These are phyloP conservation scores for Aspergillus hortae DNA, from an alignment of 2,329 filamentous ascomycete species.

Conservation along the genomic window DNA sequence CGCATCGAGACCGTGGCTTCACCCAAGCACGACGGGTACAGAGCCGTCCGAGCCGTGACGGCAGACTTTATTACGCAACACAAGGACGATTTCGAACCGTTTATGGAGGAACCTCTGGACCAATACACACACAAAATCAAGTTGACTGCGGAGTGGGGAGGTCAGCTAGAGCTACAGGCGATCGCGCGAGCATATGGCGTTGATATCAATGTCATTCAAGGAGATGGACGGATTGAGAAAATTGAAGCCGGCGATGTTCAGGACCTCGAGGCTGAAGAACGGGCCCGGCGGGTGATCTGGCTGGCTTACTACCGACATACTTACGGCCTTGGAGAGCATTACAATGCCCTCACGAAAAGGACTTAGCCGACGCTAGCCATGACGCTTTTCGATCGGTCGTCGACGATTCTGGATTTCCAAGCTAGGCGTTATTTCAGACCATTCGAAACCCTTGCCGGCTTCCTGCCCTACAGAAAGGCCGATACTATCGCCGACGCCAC, in stretches of 20 bases:
- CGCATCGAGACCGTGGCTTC: slow-evolving; percentile 30
- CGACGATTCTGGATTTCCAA: too few species aligned
- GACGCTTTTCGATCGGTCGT: neutral
- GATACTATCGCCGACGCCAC: slow-evolving; percentile 34
- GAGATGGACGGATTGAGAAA: slow-evolving; percentile 72
- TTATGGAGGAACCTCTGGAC: slow-evolving; percentile 76
- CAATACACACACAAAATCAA: slow-evolving; percentile 72
- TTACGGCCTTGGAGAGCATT: slow-evolving; percentile 93
- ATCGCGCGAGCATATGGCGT: slow-evolving; percentile 77
- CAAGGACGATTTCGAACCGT: slow-evolving; percentile 77
- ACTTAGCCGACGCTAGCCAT: slow-evolving; percentile 13
- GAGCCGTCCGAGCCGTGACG: slow-evolving; percentile 64
- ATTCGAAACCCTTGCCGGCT: too few species aligned
- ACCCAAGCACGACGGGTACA: slow-evolving; percentile 54
- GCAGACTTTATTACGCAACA: slow-evolving; percentile 74
- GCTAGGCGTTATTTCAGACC: too few species aligned
- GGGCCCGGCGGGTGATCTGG: slow-evolving; percentile 69
- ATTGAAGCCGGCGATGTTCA: slow-evolving; percentile 55
- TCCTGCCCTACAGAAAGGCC: neutral
- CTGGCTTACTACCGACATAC: slow-evolving; percentile 92
- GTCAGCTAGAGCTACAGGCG: slow-evolving; percentile 83
- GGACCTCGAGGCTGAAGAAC: slow-evolving; percentile 37
- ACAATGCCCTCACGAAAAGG: slow-evolving; percentile 73
- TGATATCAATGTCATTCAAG: slow-evolving; percentile 79
- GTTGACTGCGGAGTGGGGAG: slow-evolving; percentile 93